Evolutionary conservation across 78 protist species (phyloP), one percentile per base, ranked within the genome.

Genomic region (Emiliania huxleyi): DNA sequence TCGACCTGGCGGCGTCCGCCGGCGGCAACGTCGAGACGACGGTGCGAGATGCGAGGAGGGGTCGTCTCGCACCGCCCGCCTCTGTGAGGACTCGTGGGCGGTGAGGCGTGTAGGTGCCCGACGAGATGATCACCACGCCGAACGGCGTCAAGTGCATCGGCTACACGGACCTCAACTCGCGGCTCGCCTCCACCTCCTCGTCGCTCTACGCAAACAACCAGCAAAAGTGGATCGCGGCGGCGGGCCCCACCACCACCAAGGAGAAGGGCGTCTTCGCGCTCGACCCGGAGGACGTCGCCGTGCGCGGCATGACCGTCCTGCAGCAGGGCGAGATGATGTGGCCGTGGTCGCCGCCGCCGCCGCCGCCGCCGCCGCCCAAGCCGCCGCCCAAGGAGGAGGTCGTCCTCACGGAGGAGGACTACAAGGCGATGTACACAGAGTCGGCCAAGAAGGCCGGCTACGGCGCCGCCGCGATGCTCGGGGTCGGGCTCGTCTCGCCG

Each of bases 1-100:
- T 99, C 45, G 99, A 99, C 95, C 94, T 99, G 1, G 99, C 99
- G 0, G 98, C 99, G 40, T 96, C 93, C 75, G 92, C 98, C 2
- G 99, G 99, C 35, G 99, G 99, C n/a, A 98, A 98, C 94, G 69
- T 94, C n/a, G 95, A 0, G 49, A 22, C 52, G 79, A 95, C 96
- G 22, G 44, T 38, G 38, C n/a, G 52, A 4, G n/a, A n/a, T n/a
- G n/a, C n/a, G n/a, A n/a, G n/a, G n/a, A n/a, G n/a, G n/a, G n/a
- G n/a, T n/a, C n/a, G n/a, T n/a, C n/a, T n/a, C n/a, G n/a, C n/a
- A n/a, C n/a, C n/a, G n/a, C n/a, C n/a, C n/a, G n/a, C n/a, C n/a
- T n/a, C n/a, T n/a, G n/a, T n/a, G n/a, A n/a, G n/a, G n/a, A n/a
- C 56, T 49, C 56, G 56, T 49, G 26, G 56, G 12, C 26, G 12